A percentile compares a stretch with the other conserved stretches of the same genome.
Conservation (phyloP, 148 eudicot genomes). For the Euryodendron excelsum region DNA sequence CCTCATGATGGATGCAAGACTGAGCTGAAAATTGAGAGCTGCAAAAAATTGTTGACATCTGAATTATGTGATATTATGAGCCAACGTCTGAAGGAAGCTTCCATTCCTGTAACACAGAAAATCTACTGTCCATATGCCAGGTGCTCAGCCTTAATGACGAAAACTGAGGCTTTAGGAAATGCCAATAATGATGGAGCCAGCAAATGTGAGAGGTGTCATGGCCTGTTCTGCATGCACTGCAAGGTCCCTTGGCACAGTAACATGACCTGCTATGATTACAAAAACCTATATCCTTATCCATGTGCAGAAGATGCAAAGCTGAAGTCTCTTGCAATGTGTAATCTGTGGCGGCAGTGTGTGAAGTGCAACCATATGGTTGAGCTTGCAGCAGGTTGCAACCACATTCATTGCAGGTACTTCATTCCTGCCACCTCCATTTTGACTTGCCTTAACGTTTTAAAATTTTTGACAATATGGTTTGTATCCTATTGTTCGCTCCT, state of each 20-base stretch:
- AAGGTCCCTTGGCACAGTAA: conserved; percentile 69
- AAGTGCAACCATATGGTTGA: conserved; percentile 82
- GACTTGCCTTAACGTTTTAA: background rate
- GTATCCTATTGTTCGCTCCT: too few relatives aligned
- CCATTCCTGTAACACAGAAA: conserved; percentile 61
- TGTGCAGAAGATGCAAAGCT: conserved; percentile 51
- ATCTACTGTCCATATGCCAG: conserved; percentile 72
- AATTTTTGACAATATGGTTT: too few relatives aligned
- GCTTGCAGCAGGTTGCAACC: conserved; percentile 73
- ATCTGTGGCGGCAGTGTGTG: conserved; percentile 72
- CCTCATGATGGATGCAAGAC: conserved; percentile 63
- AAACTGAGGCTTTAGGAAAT: conserved; percentile 25
- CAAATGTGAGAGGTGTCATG: conserved; percentile 45
- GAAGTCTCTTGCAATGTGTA: conserved; percentile 49
- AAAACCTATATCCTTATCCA: conserved; percentile 34
- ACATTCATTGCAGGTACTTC: conserved; percentile 80
- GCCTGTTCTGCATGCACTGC: conserved; percentile 57
- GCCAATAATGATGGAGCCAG: conserved; percentile 32
- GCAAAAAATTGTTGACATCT: conserved; percentile 53
- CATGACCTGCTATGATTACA: conserved; percentile 47
- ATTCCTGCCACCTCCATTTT: background rate
- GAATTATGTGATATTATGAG: conserved; percentile 51
- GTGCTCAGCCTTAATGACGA: conserved; percentile 76
- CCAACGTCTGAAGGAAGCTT: conserved; percentile 50
- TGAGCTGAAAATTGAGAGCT: conserved; percentile 41